Conservation (phyloP, 2,329 filamentous ascomycete genomes). For the Trichophyton rubrum region DNA sequence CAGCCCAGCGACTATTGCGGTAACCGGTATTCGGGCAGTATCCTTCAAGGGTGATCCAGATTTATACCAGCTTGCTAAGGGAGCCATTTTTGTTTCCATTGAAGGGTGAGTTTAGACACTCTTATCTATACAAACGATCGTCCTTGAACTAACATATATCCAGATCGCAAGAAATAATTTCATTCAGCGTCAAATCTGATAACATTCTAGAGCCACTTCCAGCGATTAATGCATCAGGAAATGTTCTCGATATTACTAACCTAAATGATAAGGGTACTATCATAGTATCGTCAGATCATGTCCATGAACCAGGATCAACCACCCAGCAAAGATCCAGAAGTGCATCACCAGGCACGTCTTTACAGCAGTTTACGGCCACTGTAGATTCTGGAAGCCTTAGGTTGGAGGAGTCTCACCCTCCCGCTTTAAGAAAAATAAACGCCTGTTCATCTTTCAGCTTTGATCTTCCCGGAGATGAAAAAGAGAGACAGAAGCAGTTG, state of each 20-base stretch:
- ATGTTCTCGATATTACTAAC: conserved; percentile 48
- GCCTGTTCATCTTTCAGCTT: conserved; percentile 21
- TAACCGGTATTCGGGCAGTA: conserved; percentile 41
- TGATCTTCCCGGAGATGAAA: conserved; percentile 16
- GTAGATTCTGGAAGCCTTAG: conserved; percentile 16
- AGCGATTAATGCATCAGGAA: conserved; percentile 49
- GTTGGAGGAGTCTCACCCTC: conserved; percentile 18
- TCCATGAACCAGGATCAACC: conserved; percentile 41
- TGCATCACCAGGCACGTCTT: conserved; percentile 15
- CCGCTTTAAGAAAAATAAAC: conserved; percentile 20
- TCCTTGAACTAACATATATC: conserved; percentile 15
- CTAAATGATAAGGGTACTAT: conserved; percentile 22
- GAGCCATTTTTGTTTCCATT: conserved; percentile 39
- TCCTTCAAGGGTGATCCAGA: conserved; percentile 16
- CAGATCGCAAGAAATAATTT: conserved; percentile 55
- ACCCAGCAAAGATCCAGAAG: conserved; percentile 24
- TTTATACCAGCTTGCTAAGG: conserved; percentile 8
- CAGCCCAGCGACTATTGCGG: conserved; percentile 26
- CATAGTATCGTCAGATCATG: conserved; percentile 42
- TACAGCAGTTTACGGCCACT: conserved; percentile 22
- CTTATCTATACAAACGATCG: not conserved
- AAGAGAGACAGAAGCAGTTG: conserved; percentile 23
- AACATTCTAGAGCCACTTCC: conserved; percentile 40
- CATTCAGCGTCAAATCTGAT: conserved; percentile 44
- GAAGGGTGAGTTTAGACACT: conserved; percentile 42